phyloP scores from a whole-genome alignment of 2,329 filamentous ascomycete species.

The Colletotrichum sojae region DNA sequence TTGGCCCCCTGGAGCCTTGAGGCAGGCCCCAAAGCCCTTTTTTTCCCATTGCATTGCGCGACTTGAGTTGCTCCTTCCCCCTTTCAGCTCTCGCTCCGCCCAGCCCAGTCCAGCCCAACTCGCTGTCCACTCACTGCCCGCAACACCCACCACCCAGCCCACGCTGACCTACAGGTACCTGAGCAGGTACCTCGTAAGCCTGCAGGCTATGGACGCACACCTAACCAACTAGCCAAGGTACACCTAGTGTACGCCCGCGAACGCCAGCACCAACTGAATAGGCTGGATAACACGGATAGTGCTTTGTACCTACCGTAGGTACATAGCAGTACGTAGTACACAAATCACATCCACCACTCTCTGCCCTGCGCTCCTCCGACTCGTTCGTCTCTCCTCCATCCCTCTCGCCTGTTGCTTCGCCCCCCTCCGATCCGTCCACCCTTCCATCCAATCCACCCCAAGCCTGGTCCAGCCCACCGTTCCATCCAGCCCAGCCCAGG shows the following conservation, averaged over 20 bases:
- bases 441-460: conserved; percentile 23
- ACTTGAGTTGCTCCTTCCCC: conserved; percentile 1
- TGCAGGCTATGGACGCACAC: too few species aligned
- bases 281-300: too few species aligned
- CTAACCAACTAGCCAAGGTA: too few species aligned
- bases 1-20: neutral
- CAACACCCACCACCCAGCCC: conserved; percentile 1
- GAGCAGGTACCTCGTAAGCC: too few species aligned
- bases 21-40: neutral
- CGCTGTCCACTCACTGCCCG: neutral
- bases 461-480: conserved; percentile 14
- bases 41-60: neutral
- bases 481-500: conserved; percentile 28
- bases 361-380: conserved; percentile 6
- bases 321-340: too few species aligned
- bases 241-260: neutral
- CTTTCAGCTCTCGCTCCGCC: conserved; percentile 38
- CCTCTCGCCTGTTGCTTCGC: conserved; percentile 33
- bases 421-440: conserved; percentile 23
- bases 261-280: conserved; percentile 14
- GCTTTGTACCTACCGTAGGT: too few species aligned
- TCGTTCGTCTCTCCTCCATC: conserved; percentile 13
- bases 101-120: neutral
- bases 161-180: too few species aligned
- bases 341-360: neutral